Evolutionary conservation across 2,329 filamentous ascomycete species (phyloP), one percentile per base, ranked within the genome.

Genomic region (Diaporthe sp.): DNA sequence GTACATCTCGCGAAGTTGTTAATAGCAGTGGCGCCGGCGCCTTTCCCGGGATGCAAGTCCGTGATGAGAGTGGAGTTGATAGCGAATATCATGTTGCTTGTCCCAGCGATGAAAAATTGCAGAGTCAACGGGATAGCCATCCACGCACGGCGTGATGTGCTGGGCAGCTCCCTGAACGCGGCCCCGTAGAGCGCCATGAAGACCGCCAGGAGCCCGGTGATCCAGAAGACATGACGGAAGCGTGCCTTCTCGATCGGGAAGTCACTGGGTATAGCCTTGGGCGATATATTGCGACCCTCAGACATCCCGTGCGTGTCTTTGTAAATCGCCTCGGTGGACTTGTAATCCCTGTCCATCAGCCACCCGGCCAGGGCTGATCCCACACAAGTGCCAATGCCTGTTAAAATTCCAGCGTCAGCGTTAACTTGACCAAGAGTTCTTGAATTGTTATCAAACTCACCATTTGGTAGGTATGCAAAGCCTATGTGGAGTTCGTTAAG

Each of bases 191-290:
- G 77, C 10, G 78, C 82, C 0, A 82, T 82, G 28, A 80, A 79
- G 12, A 82, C 72, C 3, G 83, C 80, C 76, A 88, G 86, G 4
- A 84, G 57, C 1, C 79, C 78, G 6, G 81, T 82, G 75, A 86
- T 81, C 82, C 83, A 85, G 49, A 83, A 84, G 10, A 86, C 80
- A 70, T 84, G 82, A 17, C 81, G 80, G 25, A 87, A 81, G 0
- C 85, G 82, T 8, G 84, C 82, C 17, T 80, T 80, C n/a, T 67
- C 58, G 12, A 73, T 61, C 6, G 71, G 71, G 19, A 73, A 73
- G 58, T 73, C 71, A 13, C 42, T 13, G 3, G 60, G 71, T 51
- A 51, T 65, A 19, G 44, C 34, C 49, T 51, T 65, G 9, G 28
- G 71, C 6, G 46, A 73, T 39, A 42, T 73, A 19, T 19, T 53